Conservation (phyloP, 129 eudicot species). For the Pseudognaphalium luteoalbum region DNA sequence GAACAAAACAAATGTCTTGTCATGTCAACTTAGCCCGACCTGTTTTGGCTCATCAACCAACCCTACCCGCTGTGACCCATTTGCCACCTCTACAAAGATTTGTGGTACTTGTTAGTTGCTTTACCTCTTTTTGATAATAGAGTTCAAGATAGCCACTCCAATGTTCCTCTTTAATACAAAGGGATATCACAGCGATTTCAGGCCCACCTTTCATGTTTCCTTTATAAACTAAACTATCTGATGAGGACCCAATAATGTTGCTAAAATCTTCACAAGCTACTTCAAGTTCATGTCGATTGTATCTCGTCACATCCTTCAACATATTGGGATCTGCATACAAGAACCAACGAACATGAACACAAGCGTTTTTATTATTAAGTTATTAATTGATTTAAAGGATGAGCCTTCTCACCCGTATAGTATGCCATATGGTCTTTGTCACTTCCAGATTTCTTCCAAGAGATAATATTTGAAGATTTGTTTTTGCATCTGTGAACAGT, state of each 20-base stretch:
- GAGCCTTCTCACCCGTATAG: conserved; percentile 50
- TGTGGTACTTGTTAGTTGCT: neutral
- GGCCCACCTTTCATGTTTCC: conserved; percentile 91
- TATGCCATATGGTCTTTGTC: conserved; percentile 55
- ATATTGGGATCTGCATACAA: conserved; percentile 58
- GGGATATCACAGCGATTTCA: conserved; percentile 91
- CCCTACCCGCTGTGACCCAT: neutral
- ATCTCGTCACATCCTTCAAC: conserved; percentile 69
- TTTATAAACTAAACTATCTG: conserved; percentile 90
- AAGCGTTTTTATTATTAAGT: neutral
- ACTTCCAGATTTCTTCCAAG: conserved; percentile 81
- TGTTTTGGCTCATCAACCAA: neutral
- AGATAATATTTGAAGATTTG: conserved; percentile 57
- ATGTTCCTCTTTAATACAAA: conserved; percentile 87
- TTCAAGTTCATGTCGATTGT: conserved; percentile 84
- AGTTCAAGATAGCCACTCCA: conserved; percentile 92
- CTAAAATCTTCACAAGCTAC: conserved; percentile 99
- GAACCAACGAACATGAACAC: conserved; percentile 8
- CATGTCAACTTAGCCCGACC: neutral
- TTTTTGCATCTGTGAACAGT: conserved; percentile 58
- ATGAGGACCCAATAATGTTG: conserved; percentile 90
- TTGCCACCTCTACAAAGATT: neutral
- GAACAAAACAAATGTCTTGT: neutral
- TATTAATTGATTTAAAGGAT: neutral
- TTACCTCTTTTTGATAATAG: conserved; percentile 90